Evolutionary conservation across 176 grass and related monocot species (phyloP).

Genomic region (Avena atlantica): DNA sequence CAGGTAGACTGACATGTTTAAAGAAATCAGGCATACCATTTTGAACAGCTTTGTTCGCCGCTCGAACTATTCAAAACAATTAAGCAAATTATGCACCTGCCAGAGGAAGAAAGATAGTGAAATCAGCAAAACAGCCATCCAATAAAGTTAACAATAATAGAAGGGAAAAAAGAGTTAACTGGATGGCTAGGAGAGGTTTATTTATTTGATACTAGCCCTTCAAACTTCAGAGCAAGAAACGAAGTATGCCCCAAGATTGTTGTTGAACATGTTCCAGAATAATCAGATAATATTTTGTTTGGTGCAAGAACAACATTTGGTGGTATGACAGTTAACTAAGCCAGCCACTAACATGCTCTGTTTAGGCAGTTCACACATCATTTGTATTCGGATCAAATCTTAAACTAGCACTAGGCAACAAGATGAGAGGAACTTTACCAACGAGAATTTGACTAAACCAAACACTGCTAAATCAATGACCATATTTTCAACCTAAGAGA

Average conservation of each 20-base stretch:
- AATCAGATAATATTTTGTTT: background rate
- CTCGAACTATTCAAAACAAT: constrained; percentile 10
- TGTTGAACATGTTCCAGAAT: background rate
- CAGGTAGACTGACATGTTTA: background rate
- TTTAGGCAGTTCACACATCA: background rate
- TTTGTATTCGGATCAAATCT: background rate
- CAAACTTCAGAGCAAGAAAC: constrained; percentile 25
- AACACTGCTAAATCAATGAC: background rate
- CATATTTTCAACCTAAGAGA: too few species aligned
- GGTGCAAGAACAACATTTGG: background rate
- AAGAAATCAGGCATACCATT: constrained; percentile 41
- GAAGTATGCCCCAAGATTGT: background rate
- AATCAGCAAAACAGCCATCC: constrained; percentile 13
- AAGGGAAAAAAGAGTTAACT: background rate
- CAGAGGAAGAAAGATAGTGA: background rate
- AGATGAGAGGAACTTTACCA: background rate
- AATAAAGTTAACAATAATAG: background rate
- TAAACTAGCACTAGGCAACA: background rate
- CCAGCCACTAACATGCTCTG: background rate
- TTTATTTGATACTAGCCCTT: background rate
- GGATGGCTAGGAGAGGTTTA: background rate
- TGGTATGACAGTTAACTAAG: background rate
- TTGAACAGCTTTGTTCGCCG: constrained; percentile 11
- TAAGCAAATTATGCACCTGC: constrained; percentile 24
- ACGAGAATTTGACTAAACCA: background rate